A percentile compares a stretch with the other conserved stretches of the same genome.
These are phyloP conservation scores for Fusarium sp. DNA, from an alignment of 2,329 filamentous ascomycete genomes.

Conservation along the genomic window DNA sequence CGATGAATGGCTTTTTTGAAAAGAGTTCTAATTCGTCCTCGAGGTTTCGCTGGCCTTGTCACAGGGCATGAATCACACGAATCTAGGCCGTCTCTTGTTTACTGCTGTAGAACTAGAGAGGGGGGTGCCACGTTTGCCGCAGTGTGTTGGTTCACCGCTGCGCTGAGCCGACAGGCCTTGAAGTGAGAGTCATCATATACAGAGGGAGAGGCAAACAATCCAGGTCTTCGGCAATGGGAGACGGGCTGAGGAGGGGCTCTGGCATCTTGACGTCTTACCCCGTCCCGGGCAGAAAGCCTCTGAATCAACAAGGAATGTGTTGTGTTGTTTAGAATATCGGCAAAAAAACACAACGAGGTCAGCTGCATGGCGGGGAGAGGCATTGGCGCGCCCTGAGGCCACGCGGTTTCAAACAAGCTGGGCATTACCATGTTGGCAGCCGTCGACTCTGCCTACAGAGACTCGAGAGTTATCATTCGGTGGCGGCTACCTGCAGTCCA, in stretches of 20 bases:
- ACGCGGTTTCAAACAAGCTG: not conserved
- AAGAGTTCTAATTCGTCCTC: not conserved
- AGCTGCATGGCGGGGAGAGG: not conserved
- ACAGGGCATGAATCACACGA: slow-evolving; percentile 21
- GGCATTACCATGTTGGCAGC: not conserved
- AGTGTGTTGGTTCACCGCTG: not conserved
- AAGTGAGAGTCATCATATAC: not conserved
- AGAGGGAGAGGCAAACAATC: slow-evolving; percentile 11
- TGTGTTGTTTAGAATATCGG: not conserved
- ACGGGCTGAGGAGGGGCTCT: not conserved
- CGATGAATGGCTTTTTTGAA: not conserved
- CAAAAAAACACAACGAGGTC: not conserved
- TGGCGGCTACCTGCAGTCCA: slow-evolving; percentile 23
- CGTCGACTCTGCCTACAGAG: not conserved
- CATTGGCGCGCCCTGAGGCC: not conserved
- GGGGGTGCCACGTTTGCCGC: not conserved
- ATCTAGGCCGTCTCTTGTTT: not conserved
- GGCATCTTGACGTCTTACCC: not conserved
- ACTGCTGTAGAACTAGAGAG: not conserved
- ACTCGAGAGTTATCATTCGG: not conserved
- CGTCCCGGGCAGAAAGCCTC: not conserved
- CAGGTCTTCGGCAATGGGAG: not conserved
- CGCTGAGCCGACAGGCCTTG: not conserved
- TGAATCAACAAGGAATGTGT: not conserved
- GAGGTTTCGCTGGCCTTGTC: not conserved